Evolutionary conservation across 805 yeast genomes (phyloP).

Genomic region (Starmerella powellii): DNA sequence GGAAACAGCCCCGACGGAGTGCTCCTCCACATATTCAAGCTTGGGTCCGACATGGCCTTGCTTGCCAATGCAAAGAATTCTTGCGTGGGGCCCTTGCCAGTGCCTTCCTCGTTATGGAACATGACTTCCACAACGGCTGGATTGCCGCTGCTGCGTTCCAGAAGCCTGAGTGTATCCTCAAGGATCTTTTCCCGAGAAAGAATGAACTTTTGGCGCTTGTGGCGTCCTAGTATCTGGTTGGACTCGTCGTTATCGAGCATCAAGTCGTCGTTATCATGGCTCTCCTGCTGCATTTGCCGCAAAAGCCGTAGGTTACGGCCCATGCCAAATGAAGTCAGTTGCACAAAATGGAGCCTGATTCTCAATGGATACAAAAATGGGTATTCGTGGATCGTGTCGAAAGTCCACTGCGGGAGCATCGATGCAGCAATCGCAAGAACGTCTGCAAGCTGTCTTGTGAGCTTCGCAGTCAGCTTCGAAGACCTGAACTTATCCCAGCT

Average conservation of each 20-base stretch:
- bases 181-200: conserved; percentile 58
- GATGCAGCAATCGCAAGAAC: conserved; percentile 81
- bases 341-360: conserved; percentile 62
- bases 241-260: conserved; percentile 14
- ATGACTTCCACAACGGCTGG: conserved; percentile 79
- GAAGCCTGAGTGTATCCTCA: conserved; percentile 65
- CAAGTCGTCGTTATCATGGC: conserved; percentile 26
- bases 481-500: conserved; percentile 9
- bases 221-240: conserved; percentile 44
- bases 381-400: conserved; percentile 55
- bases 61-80: conserved; percentile 83
- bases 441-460: conserved; percentile 79
- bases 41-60: conserved; percentile 50
- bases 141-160: conserved; percentile 63
- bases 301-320: conserved; percentile 52
- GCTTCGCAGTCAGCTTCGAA: conserved; percentile 71
- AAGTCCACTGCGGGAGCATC: conserved; percentile 73
- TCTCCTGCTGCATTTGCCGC: conserved; percentile 51
- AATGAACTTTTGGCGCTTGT: conserved; percentile 67
- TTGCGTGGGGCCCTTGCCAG: conserved; percentile 91
- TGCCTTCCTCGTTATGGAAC: conserved; percentile 83
- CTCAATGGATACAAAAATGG: conserved; percentile 81
- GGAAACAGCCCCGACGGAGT: conserved; percentile 57
- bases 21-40: conserved; percentile 58
- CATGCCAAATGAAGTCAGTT: conserved; percentile 78